phyloP scores from a whole-genome alignment of 2,329 filamentous ascomycete genomes.

The Lasiodiplodia sp. region DNA sequence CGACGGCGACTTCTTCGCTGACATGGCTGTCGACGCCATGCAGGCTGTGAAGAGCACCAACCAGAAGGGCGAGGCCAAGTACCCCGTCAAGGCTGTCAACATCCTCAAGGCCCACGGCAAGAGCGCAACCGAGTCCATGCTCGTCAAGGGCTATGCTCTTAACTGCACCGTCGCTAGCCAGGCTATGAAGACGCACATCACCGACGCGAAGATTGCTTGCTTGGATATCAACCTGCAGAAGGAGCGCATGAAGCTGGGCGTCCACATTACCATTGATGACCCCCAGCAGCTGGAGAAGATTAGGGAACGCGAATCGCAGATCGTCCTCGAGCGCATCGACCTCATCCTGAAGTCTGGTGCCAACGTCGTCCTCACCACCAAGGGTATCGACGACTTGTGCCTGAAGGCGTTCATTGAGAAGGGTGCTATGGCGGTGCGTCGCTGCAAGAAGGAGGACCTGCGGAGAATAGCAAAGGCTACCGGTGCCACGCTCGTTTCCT shows the following conservation, averaged over 20 bases:
- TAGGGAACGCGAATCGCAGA: slow-evolving; percentile 87
- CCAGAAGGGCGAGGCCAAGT: slow-evolving; percentile 89
- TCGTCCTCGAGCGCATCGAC: slow-evolving; percentile 92
- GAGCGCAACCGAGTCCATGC: slow-evolving; percentile 82
- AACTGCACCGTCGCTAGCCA: slow-evolving; percentile 99
- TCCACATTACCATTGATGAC: slow-evolving; percentile 98
- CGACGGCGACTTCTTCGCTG: slow-evolving; percentile 95
- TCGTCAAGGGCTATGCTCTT: slow-evolving; percentile 95
- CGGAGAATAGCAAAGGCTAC: slow-evolving; percentile 95
- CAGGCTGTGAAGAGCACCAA: slow-evolving; percentile 92
- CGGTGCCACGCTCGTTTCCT: slow-evolving; percentile 90
- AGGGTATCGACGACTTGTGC: slow-evolving; percentile 96
- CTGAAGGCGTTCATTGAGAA: slow-evolving; percentile 94
- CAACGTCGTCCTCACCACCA: slow-evolving; percentile 95
- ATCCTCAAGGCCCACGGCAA: slow-evolving; percentile 98
- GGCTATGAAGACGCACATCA: slow-evolving; percentile 92
- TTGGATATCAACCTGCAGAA: slow-evolving; percentile 99
- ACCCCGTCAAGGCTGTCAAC: slow-evolving; percentile 98
- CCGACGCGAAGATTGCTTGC: slow-evolving; percentile 94
- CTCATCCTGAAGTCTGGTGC: slow-evolving; percentile 98
- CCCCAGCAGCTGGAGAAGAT: slow-evolving; percentile 98
- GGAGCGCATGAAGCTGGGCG: slow-evolving; percentile 98
- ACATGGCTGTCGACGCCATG: slow-evolving; percentile 98
- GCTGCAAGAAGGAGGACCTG: slow-evolving; percentile 98
- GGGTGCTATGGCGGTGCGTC: slow-evolving; percentile 92